A percentile compares a stretch with the other conserved stretches of the same genome.
Conservation (phyloP, 768 basidiomycete species). For the Boletus huronensis region DNA sequence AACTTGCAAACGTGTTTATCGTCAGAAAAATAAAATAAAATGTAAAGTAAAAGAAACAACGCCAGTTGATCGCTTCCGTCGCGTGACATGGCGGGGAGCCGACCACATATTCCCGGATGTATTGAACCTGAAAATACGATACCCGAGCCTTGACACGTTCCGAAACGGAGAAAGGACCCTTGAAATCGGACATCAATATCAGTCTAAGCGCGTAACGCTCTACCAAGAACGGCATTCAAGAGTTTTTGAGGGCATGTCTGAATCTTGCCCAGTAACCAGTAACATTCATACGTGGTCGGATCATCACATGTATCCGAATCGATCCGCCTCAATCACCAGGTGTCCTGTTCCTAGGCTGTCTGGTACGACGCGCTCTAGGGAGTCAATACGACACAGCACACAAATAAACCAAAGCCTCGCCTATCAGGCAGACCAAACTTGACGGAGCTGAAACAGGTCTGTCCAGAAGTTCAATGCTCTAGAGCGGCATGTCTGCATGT, state of each 20-base stretch:
- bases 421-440: not conserved
- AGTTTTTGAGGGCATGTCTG: not conserved
- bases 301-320: not conserved
- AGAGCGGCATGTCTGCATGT: not conserved
- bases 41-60: not conserved
- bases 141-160: not conserved
- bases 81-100: not conserved
- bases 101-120: not conserved
- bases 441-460: not conserved
- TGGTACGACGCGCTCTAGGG: not conserved
- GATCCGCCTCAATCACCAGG: not conserved
- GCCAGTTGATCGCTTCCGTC: constrained; percentile 5
- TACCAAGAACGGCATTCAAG: not conserved
- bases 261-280: not conserved
- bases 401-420: not conserved
- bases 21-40: not conserved
- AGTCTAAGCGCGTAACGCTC: not conserved
- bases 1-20: not conserved
- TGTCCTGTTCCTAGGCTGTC: not conserved
- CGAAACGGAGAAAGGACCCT: not conserved
- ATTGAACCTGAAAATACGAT: not conserved
- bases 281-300: not conserved
- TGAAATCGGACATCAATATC: not conserved
- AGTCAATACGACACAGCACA: not conserved
- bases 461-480: not conserved